A percentile compares a stretch with the other conserved stretches of the same genome.
phyloP scores from a whole-genome alignment of 192 early-diverging fungal species.

The Borealophlyctis nickersoniae region DNA sequence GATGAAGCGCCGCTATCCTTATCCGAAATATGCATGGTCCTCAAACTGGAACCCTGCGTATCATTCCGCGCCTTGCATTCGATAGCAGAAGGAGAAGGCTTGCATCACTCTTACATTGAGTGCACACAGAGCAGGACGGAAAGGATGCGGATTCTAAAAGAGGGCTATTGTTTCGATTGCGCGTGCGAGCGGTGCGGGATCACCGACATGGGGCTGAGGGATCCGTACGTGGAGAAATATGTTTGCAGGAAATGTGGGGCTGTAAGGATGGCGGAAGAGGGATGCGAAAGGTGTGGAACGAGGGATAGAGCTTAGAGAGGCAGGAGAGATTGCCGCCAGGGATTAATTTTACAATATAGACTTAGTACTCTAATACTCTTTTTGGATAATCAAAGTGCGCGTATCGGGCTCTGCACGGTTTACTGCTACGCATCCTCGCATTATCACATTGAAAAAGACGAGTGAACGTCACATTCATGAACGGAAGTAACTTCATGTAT shows the following conservation, averaged over 20 bases:
- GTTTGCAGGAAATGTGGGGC: not conserved
- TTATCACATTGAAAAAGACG: no score
- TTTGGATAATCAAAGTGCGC: no score
- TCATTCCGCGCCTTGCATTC: not conserved
- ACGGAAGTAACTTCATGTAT: no score
- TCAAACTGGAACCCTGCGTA: not conserved
- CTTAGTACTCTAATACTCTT: no score
- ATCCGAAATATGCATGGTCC: not conserved
- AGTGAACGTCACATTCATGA: no score
- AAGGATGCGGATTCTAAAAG: constrained; percentile 12
- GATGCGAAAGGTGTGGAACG: not conserved
- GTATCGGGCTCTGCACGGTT: no score
- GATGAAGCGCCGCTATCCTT: not conserved
- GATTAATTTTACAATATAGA: no score
- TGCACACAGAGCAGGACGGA: not conserved
- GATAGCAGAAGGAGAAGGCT: constrained; percentile 1
- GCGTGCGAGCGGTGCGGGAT: constrained; percentile 14
- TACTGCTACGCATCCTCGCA: no score
- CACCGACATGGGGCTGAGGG: not conserved
- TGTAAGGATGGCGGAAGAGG: not conserved
- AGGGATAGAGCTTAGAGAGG: no score
- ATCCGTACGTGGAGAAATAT: not conserved
- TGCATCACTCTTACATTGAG: constrained; percentile 27
- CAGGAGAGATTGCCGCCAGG: no score
- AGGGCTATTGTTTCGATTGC: constrained; percentile 27